Evolutionary conservation across 768 basidiomycete genomes (phyloP).

Genomic region (Dioszegia crocea): DNA sequence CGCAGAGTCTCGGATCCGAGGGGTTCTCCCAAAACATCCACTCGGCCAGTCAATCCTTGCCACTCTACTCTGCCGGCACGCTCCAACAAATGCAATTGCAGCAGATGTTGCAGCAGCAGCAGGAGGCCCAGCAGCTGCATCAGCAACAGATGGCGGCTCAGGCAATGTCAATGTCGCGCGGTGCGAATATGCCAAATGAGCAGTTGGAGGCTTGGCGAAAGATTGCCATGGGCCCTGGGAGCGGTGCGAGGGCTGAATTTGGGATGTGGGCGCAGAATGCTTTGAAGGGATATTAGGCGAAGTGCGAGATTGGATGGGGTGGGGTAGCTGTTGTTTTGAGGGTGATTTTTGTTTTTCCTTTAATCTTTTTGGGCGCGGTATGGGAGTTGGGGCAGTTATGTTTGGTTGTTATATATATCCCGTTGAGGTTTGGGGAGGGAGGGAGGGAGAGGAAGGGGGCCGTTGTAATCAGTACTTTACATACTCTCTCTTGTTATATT

Average conservation of each 20-base stretch:
- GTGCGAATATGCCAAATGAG: background rate
- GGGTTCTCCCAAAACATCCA: background rate
- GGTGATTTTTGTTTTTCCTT: background rate
- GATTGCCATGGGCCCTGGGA: background rate
- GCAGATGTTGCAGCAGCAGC: background rate
- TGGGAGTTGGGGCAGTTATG: no score
- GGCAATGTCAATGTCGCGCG: background rate
- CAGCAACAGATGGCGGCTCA: background rate
- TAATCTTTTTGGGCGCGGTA: background rate
- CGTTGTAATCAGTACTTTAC: background rate
- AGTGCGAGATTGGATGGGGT: no score
- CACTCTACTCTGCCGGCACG: background rate
- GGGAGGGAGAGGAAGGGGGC: background rate
- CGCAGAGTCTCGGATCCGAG: background rate
- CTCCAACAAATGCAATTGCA: background rate
- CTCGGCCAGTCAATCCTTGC: background rate
- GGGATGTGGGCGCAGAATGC: conserved; percentile 3
- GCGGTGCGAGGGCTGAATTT: background rate
- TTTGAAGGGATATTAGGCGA: conserved; percentile 5
- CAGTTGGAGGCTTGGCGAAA: background rate
- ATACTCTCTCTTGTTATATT: background rate
- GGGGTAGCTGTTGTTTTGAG: background rate
- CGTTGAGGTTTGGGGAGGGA: background rate
- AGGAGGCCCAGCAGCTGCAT: no score
- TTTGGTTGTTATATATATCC: no score